Evolutionary conservation across 2,329 filamentous ascomycete genomes (phyloP).

Genomic region (Arthrobotrys sphaeroides): DNA sequence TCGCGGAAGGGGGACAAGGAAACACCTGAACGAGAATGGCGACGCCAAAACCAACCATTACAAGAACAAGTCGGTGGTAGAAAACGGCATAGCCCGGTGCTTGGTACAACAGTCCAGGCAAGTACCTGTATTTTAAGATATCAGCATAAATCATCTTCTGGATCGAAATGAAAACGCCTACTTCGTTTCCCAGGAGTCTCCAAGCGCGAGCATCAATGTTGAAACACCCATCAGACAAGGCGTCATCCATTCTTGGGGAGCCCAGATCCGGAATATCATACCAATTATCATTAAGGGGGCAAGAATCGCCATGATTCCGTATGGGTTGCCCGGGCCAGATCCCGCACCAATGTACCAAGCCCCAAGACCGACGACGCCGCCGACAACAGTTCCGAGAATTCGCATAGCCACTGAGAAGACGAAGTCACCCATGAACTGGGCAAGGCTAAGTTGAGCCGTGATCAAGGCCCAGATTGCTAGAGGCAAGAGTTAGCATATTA

Average conservation of each 20-base stretch:
- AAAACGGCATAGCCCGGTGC: slow-evolving; percentile 64
- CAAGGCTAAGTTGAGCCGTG: slow-evolving; percentile 65
- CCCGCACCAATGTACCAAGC: slow-evolving; percentile 68
- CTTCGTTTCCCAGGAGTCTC: slow-evolving; percentile 37
- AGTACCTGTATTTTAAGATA: slow-evolving; percentile 10
- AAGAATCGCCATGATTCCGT: slow-evolving; percentile 64
- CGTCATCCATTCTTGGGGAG: slow-evolving; percentile 58
- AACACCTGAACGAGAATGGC: slow-evolving; percentile 64
- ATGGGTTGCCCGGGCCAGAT: slow-evolving; percentile 64
- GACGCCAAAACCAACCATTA: slow-evolving; percentile 63
- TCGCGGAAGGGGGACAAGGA: slow-evolving; percentile 64
- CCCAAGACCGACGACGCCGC: slow-evolving; percentile 64
- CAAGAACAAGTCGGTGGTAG: slow-evolving; percentile 64
- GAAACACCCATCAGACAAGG: slow-evolving; percentile 62
- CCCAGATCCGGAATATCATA: slow-evolving; percentile 61
- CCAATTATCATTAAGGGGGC: slow-evolving; percentile 59
- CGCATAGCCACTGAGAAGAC: slow-evolving; percentile 64
- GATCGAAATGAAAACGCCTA: neutral
- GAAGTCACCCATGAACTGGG: slow-evolving; percentile 67
- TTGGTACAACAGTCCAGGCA: slow-evolving; percentile 10
- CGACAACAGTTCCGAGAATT: slow-evolving; percentile 63
- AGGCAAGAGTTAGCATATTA: neutral
- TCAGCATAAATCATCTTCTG: neutral
- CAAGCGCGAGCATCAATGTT: slow-evolving; percentile 59
- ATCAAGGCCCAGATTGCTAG: slow-evolving; percentile 65